Conservation (phyloP, 768 basidiomycete species). For the Dacryopinax primogenitus region DNA sequence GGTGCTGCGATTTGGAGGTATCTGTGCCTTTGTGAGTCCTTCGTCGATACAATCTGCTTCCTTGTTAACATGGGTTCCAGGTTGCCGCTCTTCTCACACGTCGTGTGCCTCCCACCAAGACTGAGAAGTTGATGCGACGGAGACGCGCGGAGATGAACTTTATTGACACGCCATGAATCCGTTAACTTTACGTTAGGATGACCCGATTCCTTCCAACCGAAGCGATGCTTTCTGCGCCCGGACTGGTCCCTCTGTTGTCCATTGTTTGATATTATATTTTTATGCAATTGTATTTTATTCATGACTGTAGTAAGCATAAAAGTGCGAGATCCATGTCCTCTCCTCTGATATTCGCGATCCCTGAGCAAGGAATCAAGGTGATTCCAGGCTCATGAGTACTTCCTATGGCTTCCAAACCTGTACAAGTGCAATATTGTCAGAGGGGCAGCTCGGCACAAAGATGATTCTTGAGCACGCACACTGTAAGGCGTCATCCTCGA, state of each 20-base stretch:
- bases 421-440: background rate
- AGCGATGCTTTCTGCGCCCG: background rate
- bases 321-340: constrained; percentile 7
- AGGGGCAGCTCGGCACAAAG: too few species aligned
- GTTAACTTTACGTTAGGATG: too few species aligned
- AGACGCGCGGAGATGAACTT: constrained; percentile 63
- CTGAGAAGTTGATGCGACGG: constrained; percentile 80
- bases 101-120: constrained; percentile 75
- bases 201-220: background rate
- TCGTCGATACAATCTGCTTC: background rate
- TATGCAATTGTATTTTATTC: constrained; percentile 6
- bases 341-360: background rate
- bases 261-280: background rate
- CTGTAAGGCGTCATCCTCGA: background rate
- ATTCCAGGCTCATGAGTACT: background rate
- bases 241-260: background rate
- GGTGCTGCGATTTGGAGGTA: constrained; percentile 84
- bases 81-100: constrained; percentile 66
- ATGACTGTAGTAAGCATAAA: background rate
- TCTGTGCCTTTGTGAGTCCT: constrained; percentile 52
- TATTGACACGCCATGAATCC: constrained; percentile 5
- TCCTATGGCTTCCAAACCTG: constrained; percentile 2
- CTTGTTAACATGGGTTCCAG: constrained; percentile 20
- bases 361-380: background rate
- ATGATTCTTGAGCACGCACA: background rate